Conservation (phyloP, 2,329 filamentous ascomycete genomes). For the Colletotrichum echinochloae region DNA sequence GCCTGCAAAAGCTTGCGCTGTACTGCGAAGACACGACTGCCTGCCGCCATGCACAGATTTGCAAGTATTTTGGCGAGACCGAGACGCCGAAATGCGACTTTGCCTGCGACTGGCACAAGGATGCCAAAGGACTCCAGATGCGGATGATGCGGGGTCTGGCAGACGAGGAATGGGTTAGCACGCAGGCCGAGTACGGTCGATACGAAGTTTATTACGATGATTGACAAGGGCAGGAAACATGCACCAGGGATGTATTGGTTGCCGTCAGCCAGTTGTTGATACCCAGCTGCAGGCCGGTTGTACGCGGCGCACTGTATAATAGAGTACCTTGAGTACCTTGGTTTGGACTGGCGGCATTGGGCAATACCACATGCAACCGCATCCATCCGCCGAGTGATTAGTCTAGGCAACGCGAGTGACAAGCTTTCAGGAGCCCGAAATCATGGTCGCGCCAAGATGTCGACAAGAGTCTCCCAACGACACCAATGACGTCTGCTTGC, state of each 20-base stretch:
- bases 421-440: not conserved
- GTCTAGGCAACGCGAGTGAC: not conserved
- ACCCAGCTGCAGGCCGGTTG: not conserved
- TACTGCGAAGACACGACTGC: slow-evolving; percentile 83
- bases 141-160: slow-evolving; percentile 68
- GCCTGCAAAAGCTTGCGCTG: slow-evolving; percentile 75
- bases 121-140: slow-evolving; percentile 66
- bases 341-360: not conserved
- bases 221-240: slow-evolving; percentile 26
- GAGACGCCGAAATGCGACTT: slow-evolving; percentile 72
- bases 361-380: not conserved
- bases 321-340: too few relatives aligned
- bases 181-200: slow-evolving; percentile 69
- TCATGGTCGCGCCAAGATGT: not conserved
- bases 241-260: not conserved
- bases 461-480: not conserved
- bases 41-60: slow-evolving; percentile 83
- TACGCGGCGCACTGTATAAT: not conserved
- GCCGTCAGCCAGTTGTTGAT: not conserved
- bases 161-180: slow-evolving; percentile 72
- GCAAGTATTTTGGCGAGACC: slow-evolving; percentile 80
- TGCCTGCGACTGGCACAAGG: slow-evolving; percentile 85
- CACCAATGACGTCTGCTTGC: not conserved
- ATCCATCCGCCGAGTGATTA: not conserved
- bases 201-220: slow-evolving; percentile 69